These are phyloP conservation scores for Colletotrichum cuscutae DNA, from an alignment of 2,329 filamentous ascomycete species.

Conservation along the genomic window DNA sequence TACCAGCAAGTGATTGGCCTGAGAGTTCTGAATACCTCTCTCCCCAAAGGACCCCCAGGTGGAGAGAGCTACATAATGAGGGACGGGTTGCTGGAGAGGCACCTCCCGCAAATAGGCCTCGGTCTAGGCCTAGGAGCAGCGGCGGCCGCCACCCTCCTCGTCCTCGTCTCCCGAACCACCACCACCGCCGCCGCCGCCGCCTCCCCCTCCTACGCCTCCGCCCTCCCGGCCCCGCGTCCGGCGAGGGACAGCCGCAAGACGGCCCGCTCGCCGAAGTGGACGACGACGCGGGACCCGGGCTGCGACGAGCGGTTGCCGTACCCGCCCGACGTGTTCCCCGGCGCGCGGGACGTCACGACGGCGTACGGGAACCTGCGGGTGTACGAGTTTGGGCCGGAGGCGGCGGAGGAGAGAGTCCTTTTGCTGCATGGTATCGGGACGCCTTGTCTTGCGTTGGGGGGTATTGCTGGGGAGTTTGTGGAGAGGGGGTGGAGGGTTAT, in stretches of 20 bases:
- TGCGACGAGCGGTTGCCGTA: slow-evolving; percentile 62
- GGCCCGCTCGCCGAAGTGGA: slow-evolving; percentile 30
- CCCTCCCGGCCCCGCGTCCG: slow-evolving; percentile 28
- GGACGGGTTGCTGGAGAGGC: slow-evolving; percentile 16
- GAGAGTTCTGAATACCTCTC: not conserved
- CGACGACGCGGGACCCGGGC: slow-evolving; percentile 44
- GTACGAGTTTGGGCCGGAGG: slow-evolving; percentile 82
- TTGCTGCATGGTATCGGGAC: slow-evolving; percentile 86
- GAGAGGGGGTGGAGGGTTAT: slow-evolving; percentile 78
- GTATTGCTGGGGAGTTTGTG: slow-evolving; percentile 73
- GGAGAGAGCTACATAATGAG: slow-evolving; percentile 1
- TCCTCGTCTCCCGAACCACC: slow-evolving; percentile 41
- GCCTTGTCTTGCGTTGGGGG: slow-evolving; percentile 75
- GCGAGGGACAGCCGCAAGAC: slow-evolving; percentile 23
- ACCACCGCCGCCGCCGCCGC: slow-evolving; percentile 34
- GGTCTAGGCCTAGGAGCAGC: slow-evolving; percentile 36
- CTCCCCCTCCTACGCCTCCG: not conserved
- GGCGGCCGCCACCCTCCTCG: slow-evolving; percentile 49
- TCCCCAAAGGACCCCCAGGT: too few species aligned
- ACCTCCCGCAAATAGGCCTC: slow-evolving; percentile 21
- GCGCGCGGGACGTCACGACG: slow-evolving; percentile 73
- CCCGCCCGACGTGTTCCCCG: slow-evolving; percentile 76
- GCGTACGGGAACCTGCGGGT: slow-evolving; percentile 78
- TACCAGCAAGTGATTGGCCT: not conserved
- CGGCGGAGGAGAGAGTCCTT: slow-evolving; percentile 77